Base-by-base conservation (phyloP, 2,329 filamentous ascomycete genomes). In the Coniella lustricola region DNA sequence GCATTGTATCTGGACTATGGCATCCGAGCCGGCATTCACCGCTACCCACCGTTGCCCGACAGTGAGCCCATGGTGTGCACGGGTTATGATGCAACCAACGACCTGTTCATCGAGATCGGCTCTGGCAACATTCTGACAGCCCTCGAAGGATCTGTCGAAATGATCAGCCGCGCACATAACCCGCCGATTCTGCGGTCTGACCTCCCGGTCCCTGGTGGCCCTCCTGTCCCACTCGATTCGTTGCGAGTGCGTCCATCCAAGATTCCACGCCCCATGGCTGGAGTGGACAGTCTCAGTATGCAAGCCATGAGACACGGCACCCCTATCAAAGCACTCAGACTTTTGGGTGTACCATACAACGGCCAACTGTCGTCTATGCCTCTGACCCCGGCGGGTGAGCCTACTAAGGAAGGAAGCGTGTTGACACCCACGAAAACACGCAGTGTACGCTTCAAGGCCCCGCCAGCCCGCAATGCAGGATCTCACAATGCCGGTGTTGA, bases 21-120 rank as follows among this genome's bases (percentile, higher is more conserved):
- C 4, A 32, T 50, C 12, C 31, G 25, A 9, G 36, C 37, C 8
- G 51, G 51, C n/a, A 41, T 53, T 4, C 51, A 53, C 40, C 48
- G 51, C 17, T 53, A 44, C 13, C 51, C 51, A 2, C 51, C 51
- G 9, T 39, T 53, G 18, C 48, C 51, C 10, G 51, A 53, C 22
- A 50, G 46, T 18, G 48, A 53, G 36, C 48, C 44, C 14, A 52
- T 50, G 50, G 50, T 52, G 12, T 52, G 50, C 34, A 37, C 42
- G 25, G 31, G 44, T 12, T 52, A 47, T 10, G 47, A 52, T 18
- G 12, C 10, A 7, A 16, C n/a, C 13, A 52, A 50, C 16, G 47
- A 49, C 14, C 21, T 47, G 8, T 52, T 50, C 22, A 29, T 50
- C 14, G 50, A 52, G 40, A n/a, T 52, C 4, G 50, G 47, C 3